Conservation (phyloP, 192 early-diverging fungal genomes). For the Gorgonomyces haynaldii region DNA sequence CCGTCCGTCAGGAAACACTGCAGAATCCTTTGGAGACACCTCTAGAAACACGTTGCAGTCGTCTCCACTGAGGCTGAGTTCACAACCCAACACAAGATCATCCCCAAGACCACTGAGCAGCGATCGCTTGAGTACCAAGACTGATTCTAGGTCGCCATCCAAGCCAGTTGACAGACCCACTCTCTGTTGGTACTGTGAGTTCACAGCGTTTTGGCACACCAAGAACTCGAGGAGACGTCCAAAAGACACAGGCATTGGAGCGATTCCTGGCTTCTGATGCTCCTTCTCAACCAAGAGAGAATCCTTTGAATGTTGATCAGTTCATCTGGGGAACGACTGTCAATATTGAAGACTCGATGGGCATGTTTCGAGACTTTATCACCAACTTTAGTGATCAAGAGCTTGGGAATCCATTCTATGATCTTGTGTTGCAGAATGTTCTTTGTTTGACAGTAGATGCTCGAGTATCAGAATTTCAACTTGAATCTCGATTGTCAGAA, state of each 20-base stretch:
- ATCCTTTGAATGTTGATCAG: background rate
- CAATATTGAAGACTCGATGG: constrained; percentile 73
- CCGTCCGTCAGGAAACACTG: no score
- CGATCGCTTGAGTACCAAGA: no score
- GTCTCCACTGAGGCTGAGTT: no score
- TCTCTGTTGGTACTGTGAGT: no score
- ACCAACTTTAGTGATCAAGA: constrained; percentile 41
- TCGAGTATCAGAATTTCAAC: constrained; percentile 45
- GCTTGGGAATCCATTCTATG: constrained; percentile 76
- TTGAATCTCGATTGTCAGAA: constrained; percentile 89
- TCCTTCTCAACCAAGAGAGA: background rate
- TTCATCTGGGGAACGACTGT: constrained; percentile 92
- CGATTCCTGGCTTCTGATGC: background rate
- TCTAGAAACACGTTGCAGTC: no score
- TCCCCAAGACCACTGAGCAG: no score
- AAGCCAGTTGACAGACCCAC: no score
- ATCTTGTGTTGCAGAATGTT: constrained; percentile 50
- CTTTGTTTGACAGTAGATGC: constrained; percentile 63
- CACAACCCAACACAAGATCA: no score
- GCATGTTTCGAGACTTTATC: constrained; percentile 71
- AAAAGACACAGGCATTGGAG: background rate
- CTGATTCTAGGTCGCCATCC: no score
- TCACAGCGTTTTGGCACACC: no score
- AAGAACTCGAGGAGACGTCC: constrained; percentile 1
- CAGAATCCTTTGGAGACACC: no score